Conservation (phyloP, 768 basidiomycete genomes). For the Gautieria morchelliformis region DNA sequence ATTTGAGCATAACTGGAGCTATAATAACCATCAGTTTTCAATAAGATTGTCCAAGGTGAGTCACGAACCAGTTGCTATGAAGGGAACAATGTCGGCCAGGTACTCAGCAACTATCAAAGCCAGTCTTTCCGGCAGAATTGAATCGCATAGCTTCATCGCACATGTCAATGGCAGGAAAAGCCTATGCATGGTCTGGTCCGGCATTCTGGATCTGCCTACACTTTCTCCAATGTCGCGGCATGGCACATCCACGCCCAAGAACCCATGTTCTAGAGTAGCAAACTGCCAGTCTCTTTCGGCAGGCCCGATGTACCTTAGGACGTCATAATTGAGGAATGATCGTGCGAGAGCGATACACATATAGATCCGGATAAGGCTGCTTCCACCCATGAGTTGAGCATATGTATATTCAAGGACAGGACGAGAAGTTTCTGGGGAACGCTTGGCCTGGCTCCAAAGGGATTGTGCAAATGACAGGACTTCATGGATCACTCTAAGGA, state of each 20-base stretch:
- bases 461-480: background rate
- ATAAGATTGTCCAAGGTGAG: background rate
- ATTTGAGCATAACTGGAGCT: slow-evolving; percentile 3
- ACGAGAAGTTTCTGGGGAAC: background rate
- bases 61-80: background rate
- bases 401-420: background rate
- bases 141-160: slow-evolving; percentile 1
- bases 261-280: background rate
- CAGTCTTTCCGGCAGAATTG: background rate
- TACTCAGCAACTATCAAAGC: background rate
- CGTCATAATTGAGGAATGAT: background rate
- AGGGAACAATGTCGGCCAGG: background rate
- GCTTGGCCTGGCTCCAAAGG: background rate
- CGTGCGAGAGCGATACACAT: background rate
- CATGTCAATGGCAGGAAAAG: slow-evolving; percentile 3
- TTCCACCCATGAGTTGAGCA: background rate
- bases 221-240: background rate
- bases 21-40: background rate
- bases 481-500: too few relatives aligned
- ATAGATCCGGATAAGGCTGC: background rate
- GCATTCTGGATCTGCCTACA: background rate
- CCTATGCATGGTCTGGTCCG: background rate
- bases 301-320: background rate
- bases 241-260: background rate
- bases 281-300: background rate